Evolutionary conservation across 129 eudicot genomes (phyloP), one percentile per base, ranked within the genome.

Genomic region (Escallonia rubra): DNA sequence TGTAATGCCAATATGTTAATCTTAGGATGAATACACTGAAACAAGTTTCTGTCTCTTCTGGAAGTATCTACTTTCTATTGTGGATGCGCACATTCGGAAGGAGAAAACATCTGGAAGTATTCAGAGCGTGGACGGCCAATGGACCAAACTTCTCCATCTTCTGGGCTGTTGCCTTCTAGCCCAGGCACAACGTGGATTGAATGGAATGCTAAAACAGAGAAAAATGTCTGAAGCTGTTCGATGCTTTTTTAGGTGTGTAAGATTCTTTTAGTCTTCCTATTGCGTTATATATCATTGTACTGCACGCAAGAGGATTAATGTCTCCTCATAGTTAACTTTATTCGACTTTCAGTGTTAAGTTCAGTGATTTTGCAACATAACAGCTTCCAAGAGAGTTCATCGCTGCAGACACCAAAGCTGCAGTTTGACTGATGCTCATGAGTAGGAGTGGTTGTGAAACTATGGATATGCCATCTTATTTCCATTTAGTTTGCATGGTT

Each of bases 101-200:
- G 96, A 89, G 81, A 93, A 82, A 80, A 67, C 55, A n/a, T 93
- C 83, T 62, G 80, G 68, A 61, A 81, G 93, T 74, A 80, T 93
- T 78, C 96, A 93, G 72, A 83, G 73, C 67, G 77, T 42, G 57
- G 85, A 83, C 68, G 87, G 84, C 39, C 81, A 82, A 62, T 89
- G 90, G 83, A 67, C 86, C 70, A 73, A 68, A 38, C 84, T 81
- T 10, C 85, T 84, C 75, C 99, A 93, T 81, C 95, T 93, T 74
- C 86, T 86, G 65, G 99, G 99, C 64, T 93, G 96, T 67, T 93
- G 95, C 80, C 85, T 84, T 71, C 87, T 93, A 70, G 84, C 88
- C 40, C 96, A 93, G 83, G 83, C 95, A 53, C 96, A 86, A 69
- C 79, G 76, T 74, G 91, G 72, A 72, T 64, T 78, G 59, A 80